These are phyloP conservation scores for Pezicula radicicola DNA, from an alignment of 2,329 filamentous ascomycete species.

Conservation along the genomic window DNA sequence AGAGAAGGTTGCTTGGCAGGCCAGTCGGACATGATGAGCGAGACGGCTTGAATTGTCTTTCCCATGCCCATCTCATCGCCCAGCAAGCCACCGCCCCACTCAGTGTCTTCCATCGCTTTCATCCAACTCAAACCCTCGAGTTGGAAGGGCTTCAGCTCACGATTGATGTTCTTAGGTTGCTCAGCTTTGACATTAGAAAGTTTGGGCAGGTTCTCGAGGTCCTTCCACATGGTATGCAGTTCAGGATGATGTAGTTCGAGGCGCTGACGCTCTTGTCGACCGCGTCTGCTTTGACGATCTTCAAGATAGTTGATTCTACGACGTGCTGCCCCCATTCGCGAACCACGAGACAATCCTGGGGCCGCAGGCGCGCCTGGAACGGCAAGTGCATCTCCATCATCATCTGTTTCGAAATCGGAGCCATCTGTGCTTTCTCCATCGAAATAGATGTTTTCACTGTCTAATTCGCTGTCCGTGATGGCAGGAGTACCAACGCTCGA, in stretches of 20 bases:
- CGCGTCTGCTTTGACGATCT: conserved; percentile 32
- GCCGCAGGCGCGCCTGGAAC: not conserved
- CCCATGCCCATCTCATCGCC: conserved; percentile 99
- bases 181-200: conserved; percentile 61
- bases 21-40: conserved; percentile 96
- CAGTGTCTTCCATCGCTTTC: conserved; percentile 79
- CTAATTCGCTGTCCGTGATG: conserved; percentile 12
- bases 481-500: conserved; percentile 1
- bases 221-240: conserved; percentile 80
- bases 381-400: conserved; percentile 1
- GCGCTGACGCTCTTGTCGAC: conserved; percentile 54
- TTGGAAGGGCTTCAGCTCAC: conserved; percentile 88
- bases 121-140: conserved; percentile 94
- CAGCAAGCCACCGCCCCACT: conserved; percentile 85
- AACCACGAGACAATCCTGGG: not conserved
- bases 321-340: conserved; percentile 4
- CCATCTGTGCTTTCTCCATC: too few relatives aligned
- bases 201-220: conserved; percentile 64
- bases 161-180: conserved; percentile 75
- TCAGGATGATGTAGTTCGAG: conserved; percentile 76
- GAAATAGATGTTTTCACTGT: conserved; percentile 1
- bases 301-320: conserved; percentile 11
- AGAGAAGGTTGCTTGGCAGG: conserved; percentile 79
- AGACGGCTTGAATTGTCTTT: conserved; percentile 97
- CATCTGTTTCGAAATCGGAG: conserved; percentile 3